Evolutionary conservation across 352 stramenopile species (phyloP).

Genomic region (Phytophthora cactorum): DNA sequence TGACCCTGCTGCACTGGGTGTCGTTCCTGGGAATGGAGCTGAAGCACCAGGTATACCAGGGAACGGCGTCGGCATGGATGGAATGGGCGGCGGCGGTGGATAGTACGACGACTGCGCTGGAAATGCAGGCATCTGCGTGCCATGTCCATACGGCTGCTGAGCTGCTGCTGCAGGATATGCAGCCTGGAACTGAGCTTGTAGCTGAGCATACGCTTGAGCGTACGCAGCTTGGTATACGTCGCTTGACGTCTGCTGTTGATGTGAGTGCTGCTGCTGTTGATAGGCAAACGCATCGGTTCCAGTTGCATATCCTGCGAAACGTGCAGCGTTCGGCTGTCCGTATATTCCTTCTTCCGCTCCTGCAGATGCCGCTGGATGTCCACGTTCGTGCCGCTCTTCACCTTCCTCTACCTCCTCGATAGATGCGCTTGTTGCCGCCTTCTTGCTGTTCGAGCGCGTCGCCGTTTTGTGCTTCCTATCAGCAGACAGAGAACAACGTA

Average conservation of each 20-base stretch:
- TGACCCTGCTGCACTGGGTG: constrained; percentile 16
- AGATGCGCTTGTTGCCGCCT: constrained; percentile 28
- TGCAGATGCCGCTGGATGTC: not conserved
- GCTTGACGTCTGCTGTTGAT: constrained; percentile 27
- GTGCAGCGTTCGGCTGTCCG: constrained; percentile 21
- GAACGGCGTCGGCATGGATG: constrained; percentile 35
- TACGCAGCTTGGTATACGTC: constrained; percentile 75
- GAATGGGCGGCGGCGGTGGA: constrained; percentile 28
- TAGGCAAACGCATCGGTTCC: constrained; percentile 12
- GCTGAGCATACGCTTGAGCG: constrained; percentile 66
- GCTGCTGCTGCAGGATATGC: constrained; percentile 35
- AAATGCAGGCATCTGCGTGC: constrained; percentile 21
- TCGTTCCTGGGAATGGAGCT: constrained; percentile 21
- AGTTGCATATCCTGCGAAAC: constrained; percentile 14
- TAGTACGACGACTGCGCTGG: constrained; percentile 34
- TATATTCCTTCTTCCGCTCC: constrained; percentile 9
- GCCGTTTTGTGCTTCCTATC: constrained; percentile 32
- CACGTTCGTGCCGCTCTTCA: constrained; percentile 11
- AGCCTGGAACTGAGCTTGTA: constrained; percentile 66
- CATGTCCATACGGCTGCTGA: constrained; percentile 23
- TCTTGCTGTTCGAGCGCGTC: constrained; percentile 24
- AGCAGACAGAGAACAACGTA: not conserved
- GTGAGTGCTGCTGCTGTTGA: constrained; percentile 19
- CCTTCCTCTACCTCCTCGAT: constrained; percentile 28
- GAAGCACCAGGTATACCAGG: constrained; percentile 31